Conservation (phyloP, 2,329 filamentous ascomycete species). For the Dactylellina parvicollis region DNA sequence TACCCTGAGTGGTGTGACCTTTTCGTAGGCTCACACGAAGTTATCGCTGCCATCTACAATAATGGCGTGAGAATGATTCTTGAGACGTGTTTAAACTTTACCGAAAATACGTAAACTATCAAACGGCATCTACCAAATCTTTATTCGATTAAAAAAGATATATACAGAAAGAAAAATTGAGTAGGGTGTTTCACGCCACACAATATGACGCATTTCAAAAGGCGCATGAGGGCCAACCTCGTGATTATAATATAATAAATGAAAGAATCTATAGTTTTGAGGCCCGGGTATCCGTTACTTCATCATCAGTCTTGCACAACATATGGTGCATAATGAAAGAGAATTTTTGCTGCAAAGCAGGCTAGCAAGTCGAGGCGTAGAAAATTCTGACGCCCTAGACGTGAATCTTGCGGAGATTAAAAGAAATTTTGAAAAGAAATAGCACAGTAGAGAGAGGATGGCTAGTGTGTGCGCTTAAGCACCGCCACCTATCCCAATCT, state of each 20-base stretch:
- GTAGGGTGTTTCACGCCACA: not conserved
- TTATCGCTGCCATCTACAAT: not conserved
- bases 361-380: not conserved
- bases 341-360: slow-evolving; percentile 11
- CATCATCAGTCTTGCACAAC: slow-evolving; percentile 6
- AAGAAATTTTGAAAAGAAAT: not conserved
- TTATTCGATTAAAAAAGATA: not conserved
- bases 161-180: slow-evolving; percentile 1
- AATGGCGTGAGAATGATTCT: slow-evolving; percentile 1
- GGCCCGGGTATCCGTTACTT: slow-evolving; percentile 32
- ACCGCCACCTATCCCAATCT: slow-evolving; percentile 36
- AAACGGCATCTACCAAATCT: not conserved
- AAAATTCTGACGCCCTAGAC: not conserved
- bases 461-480: slow-evolving; percentile 8
- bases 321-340: not conserved
- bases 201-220: not conserved
- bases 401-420: not conserved
- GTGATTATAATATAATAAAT: not conserved
- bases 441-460: not conserved
- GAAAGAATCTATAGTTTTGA: slow-evolving; percentile 32
- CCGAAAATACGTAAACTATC: not conserved
- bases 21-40: not conserved
- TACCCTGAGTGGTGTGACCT: not conserved
- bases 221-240: not conserved
- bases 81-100: not conserved